These are phyloP conservation scores for Trametes cingulata DNA, from an alignment of 768 basidiomycete species.

Conservation along the genomic window DNA sequence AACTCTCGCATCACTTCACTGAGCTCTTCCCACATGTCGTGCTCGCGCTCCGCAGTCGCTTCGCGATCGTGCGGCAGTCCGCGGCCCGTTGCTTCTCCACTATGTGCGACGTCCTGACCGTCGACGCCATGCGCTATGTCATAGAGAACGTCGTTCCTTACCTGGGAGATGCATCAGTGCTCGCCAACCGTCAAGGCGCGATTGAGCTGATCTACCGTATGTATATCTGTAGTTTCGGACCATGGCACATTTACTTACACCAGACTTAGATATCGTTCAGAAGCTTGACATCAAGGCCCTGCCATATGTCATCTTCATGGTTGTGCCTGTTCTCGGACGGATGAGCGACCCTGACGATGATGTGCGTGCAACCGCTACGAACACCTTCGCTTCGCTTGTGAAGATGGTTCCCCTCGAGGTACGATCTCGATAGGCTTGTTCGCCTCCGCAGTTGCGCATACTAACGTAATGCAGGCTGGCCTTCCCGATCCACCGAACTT, in stretches of 20 bases:
- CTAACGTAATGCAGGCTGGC: slow-evolving; percentile 62
- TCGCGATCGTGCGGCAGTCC: slow-evolving; percentile 86
- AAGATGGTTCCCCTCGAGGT: slow-evolving; percentile 99
- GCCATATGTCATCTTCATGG: slow-evolving; percentile 95
- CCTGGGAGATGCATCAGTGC: slow-evolving; percentile 73
- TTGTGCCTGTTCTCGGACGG: slow-evolving; percentile 93
- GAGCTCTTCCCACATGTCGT: slow-evolving; percentile 77
- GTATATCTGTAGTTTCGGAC: slow-evolving; percentile 35
- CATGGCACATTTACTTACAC: slow-evolving; percentile 9
- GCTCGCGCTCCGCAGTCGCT: slow-evolving; percentile 79
- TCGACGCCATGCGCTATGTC: slow-evolving; percentile 86
- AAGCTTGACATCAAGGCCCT: slow-evolving; percentile 90
- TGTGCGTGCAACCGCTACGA: slow-evolving; percentile 91
- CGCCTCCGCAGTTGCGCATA: background rate
- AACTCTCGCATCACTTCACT: slow-evolving; percentile 67
- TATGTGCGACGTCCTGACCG: slow-evolving; percentile 82
- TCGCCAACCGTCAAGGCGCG: slow-evolving; percentile 83
- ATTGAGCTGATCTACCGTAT: slow-evolving; percentile 89
- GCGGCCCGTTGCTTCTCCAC: slow-evolving; percentile 87
- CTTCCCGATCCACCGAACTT: slow-evolving; percentile 96
- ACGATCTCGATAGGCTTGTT: slow-evolving; percentile 16
- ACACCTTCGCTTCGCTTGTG: slow-evolving; percentile 93
- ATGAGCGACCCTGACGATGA: slow-evolving; percentile 96
- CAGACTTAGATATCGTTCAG: slow-evolving; percentile 78
- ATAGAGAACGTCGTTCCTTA: slow-evolving; percentile 82